phyloP scores from a whole-genome alignment of 2,329 filamentous ascomycete genomes.

The Calonectria pseudoreteaudii region DNA sequence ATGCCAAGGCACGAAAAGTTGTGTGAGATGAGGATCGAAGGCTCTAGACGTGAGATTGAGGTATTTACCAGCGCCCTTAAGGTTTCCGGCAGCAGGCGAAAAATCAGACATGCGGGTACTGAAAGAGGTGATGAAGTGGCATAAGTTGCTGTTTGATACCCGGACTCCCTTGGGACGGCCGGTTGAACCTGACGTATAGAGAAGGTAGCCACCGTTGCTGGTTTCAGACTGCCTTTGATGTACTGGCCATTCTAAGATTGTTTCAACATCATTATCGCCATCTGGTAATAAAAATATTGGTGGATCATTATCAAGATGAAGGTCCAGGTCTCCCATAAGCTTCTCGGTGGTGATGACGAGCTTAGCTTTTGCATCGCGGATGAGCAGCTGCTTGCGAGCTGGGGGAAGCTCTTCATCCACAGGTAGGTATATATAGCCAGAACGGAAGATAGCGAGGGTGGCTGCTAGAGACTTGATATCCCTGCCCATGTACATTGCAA shows the following conservation, averaged over 20 bases:
- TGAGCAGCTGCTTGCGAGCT: background rate
- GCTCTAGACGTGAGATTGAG: background rate
- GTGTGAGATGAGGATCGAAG: background rate
- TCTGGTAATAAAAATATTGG: background rate
- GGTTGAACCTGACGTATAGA: background rate
- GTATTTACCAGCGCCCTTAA: background rate
- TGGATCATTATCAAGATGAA: background rate
- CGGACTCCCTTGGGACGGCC: background rate
- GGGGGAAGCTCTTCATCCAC: background rate
- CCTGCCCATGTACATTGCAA: background rate
- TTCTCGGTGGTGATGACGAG: background rate
- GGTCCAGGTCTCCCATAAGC: background rate
- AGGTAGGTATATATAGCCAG: background rate
- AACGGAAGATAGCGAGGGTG: background rate
- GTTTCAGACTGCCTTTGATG: background rate
- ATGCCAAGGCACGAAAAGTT: background rate
- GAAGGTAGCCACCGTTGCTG: background rate
- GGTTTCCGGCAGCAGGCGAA: background rate
- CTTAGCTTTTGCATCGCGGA: background rate
- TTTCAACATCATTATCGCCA: background rate
- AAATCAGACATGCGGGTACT: background rate
- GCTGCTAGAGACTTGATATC: background rate
- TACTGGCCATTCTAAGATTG: background rate
- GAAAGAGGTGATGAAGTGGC: background rate
- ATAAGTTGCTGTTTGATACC: background rate